phyloP scores from a whole-genome alignment of 1,284 basidiomycete genomes.

The Butyriboletus appendiculatus region DNA sequence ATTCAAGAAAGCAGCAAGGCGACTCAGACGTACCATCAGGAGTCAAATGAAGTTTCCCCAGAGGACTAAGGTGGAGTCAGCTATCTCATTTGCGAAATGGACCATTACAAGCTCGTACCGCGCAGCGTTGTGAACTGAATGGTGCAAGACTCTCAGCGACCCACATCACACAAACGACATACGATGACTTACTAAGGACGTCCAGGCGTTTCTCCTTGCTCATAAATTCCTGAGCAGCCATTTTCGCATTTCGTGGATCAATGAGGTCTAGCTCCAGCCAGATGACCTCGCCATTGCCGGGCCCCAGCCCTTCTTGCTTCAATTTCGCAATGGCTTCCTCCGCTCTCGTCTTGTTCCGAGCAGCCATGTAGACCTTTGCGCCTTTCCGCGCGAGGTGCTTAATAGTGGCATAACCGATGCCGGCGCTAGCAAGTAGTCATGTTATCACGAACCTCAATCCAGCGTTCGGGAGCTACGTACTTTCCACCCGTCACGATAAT shows the following conservation, averaged over 20 bases:
- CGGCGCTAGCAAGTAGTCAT: slow-evolving; percentile 32
- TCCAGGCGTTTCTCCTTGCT: slow-evolving; percentile 50
- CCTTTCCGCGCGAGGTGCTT: slow-evolving; percentile 43
- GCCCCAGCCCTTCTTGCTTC: slow-evolving; percentile 37
- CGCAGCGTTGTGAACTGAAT: slow-evolving; percentile 54
- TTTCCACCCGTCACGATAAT: slow-evolving; percentile 47
- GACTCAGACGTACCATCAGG: slow-evolving; percentile 39
- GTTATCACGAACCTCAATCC: not conserved
- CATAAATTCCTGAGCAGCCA: slow-evolving; percentile 49
- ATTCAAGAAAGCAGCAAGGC: not conserved
- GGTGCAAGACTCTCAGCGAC: not conserved
- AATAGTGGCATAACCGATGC: slow-evolving; percentile 47
- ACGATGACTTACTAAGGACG: slow-evolving; percentile 43
- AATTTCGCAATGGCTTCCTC: slow-evolving; percentile 41
- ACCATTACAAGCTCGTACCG: slow-evolving; percentile 34
- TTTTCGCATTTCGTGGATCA: slow-evolving; percentile 43
- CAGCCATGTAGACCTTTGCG: slow-evolving; percentile 50
- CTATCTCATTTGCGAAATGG: not conserved
- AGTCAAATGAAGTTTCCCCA: slow-evolving; percentile 27
- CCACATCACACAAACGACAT: not conserved
- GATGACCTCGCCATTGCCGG: slow-evolving; percentile 41
- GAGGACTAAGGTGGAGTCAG: slow-evolving; percentile 12
- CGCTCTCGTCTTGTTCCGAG: slow-evolving; percentile 41
- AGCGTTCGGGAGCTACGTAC: slow-evolving; percentile 15
- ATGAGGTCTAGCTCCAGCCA: slow-evolving; percentile 50